phyloP scores from a whole-genome alignment of 805 yeast species.

The Kazachstania bromeliacearum region DNA sequence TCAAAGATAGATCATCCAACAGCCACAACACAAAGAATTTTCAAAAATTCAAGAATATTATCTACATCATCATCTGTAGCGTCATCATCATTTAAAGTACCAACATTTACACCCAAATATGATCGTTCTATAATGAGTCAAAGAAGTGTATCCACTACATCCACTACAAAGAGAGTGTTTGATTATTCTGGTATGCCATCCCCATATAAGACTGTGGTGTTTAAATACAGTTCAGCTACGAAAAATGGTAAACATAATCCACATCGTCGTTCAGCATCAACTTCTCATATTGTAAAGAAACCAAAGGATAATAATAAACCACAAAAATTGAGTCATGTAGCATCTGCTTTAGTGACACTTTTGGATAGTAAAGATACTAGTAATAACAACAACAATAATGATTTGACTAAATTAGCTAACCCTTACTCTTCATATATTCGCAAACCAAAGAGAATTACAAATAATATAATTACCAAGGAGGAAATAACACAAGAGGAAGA shows the following conservation, averaged over 20 bases:
- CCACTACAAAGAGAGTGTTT: slow-evolving; percentile 28
- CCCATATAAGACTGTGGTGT: slow-evolving; percentile 31
- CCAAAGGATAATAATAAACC: slow-evolving; percentile 2
- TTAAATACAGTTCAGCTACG: slow-evolving; percentile 20
- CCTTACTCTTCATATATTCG: slow-evolving; percentile 32
- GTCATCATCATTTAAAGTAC: slow-evolving; percentile 18
- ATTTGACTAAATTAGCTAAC: slow-evolving; percentile 25
- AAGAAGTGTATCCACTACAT: slow-evolving; percentile 8
- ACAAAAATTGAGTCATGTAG: slow-evolving; percentile 36
- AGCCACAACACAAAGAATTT: neutral
- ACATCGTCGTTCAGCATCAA: slow-evolving; percentile 1
- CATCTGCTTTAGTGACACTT: slow-evolving; percentile 40
- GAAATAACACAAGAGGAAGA: neutral
- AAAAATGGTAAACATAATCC: neutral
- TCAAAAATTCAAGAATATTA: slow-evolving; percentile 1
- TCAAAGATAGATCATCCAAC: neutral
- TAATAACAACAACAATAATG: slow-evolving; percentile 3
- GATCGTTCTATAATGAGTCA: slow-evolving; percentile 16
- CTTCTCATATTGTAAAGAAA: slow-evolving; percentile 3
- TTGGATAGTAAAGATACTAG: slow-evolving; percentile 26
- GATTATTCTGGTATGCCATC: slow-evolving; percentile 33
- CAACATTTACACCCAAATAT: slow-evolving; percentile 31
- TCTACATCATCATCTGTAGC: slow-evolving; percentile 1
- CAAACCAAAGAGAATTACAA: slow-evolving; percentile 1
- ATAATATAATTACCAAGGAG: neutral